Base-by-base conservation (phyloP, 2,329 filamentous ascomycete species). In the Xylariales sp. region DNA sequence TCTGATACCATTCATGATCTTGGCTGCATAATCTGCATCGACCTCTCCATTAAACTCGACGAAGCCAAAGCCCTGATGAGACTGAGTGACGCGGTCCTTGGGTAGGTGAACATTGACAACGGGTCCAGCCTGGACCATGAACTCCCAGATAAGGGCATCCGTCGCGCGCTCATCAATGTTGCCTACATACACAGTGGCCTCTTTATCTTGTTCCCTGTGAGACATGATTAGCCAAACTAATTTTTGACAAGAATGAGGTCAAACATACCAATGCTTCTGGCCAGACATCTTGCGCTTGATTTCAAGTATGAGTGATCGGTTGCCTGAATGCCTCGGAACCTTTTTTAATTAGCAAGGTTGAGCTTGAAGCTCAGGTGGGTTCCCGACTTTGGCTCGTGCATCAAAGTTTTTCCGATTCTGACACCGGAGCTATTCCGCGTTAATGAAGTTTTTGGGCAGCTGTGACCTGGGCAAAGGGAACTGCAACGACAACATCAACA, bases 51-150 rank as follows among this genome's bases (percentile, higher is more conserved):
- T 91, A 65, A 96, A 98, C 67, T 98, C 93, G 65, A 98, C 93
- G 67, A 98, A 98, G 56, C 93, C 93, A 73, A 96, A 98, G 54
- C 93, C 93, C 68, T 97, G 93, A 65, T 98, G 93, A 43, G 84
- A 85, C 60, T 96, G 89, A 34, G 93, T 96, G 54, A 98, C 93
- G 63, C 93, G 88, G 66, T 98, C 93, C 73, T 96, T 95, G 42
- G 93, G 93, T 60, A 98, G 82, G 69, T 98, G 93, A 49, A 98
- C 91, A 67, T 97, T 97, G 60, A 95, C 88, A 56, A 98, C 94
- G 54, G 91, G 90, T 42, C 93, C 93, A 62, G 90, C 89, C 71
- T 98, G 93, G 42, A 96, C 82, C 89, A 97, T 97, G 57, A 98
- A 77, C 73, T 98, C 93, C 84, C 93, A 96, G 52, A 98, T 82